A percentile compares a stretch with the other conserved stretches of the same genome.
phyloP scores from a whole-genome alignment of 1,284 basidiomycete species.

The Neolentinus lepideus region DNA sequence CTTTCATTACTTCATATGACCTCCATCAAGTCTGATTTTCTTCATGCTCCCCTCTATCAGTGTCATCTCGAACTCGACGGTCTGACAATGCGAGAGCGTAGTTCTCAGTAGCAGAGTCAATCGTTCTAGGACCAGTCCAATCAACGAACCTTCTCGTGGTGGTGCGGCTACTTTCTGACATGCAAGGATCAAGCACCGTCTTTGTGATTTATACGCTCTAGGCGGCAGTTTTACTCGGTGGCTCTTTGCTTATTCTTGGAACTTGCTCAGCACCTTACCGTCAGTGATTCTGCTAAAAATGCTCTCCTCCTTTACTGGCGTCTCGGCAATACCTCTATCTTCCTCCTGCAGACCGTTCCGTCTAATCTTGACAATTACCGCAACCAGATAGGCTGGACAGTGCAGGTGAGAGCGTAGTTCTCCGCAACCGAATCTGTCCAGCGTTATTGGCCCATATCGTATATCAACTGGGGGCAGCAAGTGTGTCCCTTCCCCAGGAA shows the following conservation, averaged over 20 bases:
- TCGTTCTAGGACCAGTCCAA: neutral
- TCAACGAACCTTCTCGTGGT: too few species aligned
- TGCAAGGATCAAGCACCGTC: neutral
- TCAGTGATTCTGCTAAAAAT: neutral
- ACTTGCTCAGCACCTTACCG: neutral
- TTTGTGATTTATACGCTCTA: neutral
- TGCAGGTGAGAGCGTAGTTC: constrained; percentile 26
- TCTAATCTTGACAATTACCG: too few species aligned
- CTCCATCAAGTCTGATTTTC: neutral
- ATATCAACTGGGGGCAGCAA: too few species aligned
- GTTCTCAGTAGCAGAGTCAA: neutral
- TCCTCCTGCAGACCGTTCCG: too few species aligned
- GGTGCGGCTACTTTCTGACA: neutral
- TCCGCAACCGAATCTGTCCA: constrained; percentile 19
- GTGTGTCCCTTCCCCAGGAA: too few species aligned
- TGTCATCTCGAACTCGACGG: neutral
- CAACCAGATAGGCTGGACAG: constrained; percentile 8
- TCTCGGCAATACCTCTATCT: neutral
- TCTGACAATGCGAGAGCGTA: neutral
- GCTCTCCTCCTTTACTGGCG: neutral
- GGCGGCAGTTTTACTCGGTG: neutral
- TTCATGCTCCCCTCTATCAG: neutral
- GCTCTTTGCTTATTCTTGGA: neutral
- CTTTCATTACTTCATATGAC: too few species aligned
- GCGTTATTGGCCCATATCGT: neutral